A percentile compares a stretch with the other conserved stretches of the same genome.
phyloP scores from a whole-genome alignment of 2,329 filamentous ascomycete species.

The Neophaeococcomyces mojaviensis region DNA sequence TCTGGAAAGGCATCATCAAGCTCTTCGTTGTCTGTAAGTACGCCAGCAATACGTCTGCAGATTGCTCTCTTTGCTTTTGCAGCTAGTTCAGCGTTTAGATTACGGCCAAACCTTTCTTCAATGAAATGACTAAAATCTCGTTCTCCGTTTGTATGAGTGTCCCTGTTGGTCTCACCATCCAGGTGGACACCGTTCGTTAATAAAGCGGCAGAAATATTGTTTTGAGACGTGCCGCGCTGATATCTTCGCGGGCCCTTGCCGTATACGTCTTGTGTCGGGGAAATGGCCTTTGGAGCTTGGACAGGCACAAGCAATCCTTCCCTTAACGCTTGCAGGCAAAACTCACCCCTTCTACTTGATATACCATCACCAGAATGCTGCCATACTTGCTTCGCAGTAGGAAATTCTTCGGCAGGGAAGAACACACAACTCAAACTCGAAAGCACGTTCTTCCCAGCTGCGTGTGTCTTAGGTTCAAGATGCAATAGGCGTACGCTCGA shows the following conservation, averaged over 20 bases:
- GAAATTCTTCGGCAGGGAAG: constrained; percentile 59
- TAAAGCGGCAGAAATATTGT: constrained; percentile 32
- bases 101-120: constrained; percentile 89
- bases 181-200: constrained; percentile 26
- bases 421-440: constrained; percentile 64
- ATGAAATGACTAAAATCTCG: constrained; percentile 70
- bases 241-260: constrained; percentile 73
- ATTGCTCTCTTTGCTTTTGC: constrained; percentile 80
- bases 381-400: constrained; percentile 88
- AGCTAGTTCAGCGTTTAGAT: constrained; percentile 72
- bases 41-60: constrained; percentile 77
- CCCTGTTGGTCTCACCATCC: constrained; percentile 16
- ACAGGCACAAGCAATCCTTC: constrained; percentile 53
- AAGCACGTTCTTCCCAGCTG: constrained; percentile 35
- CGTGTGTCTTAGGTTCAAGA: constrained; percentile 54
- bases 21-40: constrained; percentile 65
- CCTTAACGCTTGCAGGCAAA: constrained; percentile 67
- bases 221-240: constrained; percentile 54
- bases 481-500: constrained; percentile 51
- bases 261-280: constrained; percentile 28
- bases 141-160: constrained; percentile 35
- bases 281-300: constrained; percentile 21
- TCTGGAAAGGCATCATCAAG: constrained; percentile 51
- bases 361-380: constrained; percentile 91
- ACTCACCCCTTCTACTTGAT: constrained; percentile 84